A percentile compares a stretch with the other conserved stretches of the same genome.
These are phyloP conservation scores for Helianthus tuberosus DNA, from an alignment of 129 eudicot species.

Conservation along the genomic window DNA sequence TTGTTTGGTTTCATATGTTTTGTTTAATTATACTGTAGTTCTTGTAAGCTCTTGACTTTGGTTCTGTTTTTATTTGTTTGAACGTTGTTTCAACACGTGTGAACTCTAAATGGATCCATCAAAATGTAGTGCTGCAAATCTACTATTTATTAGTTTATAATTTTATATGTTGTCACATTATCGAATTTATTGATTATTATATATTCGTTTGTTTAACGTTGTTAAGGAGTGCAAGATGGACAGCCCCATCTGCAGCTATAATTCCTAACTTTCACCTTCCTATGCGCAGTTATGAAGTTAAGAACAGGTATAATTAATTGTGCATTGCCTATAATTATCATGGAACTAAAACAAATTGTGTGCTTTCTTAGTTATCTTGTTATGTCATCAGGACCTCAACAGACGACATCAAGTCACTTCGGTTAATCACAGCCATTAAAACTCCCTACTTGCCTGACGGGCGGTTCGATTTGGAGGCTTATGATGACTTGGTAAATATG, in stretches of 20 bases:
- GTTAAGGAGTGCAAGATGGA: conserved; percentile 51
- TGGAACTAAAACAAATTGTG: background rate
- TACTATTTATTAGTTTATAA: background rate
- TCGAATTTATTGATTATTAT: background rate
- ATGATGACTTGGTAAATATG: conserved; percentile 65
- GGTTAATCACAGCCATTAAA: conserved; percentile 65
- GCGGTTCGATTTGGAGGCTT: conserved; percentile 69
- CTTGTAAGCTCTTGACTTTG: background rate
- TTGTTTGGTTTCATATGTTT: background rate
- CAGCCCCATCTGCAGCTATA: conserved; percentile 57
- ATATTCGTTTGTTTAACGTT: conserved; percentile 9
- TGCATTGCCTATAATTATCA: background rate
- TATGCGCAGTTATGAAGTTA: conserved; percentile 75
- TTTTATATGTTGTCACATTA: background rate
- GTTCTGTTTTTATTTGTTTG: background rate
- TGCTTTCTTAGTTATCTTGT: background rate
- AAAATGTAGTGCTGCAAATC: background rate
- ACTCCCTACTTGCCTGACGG: conserved; percentile 77
- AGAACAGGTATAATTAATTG: conserved; percentile 50
- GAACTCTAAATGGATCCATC: background rate
- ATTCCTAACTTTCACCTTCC: conserved; percentile 67
- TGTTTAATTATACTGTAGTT: background rate
- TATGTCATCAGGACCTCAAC: conserved; percentile 50
- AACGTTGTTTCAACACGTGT: background rate
- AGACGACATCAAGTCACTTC: conserved; percentile 54